Evolutionary conservation across 371 early-diverging fungal species (phyloP), one percentile per base, ranked within the genome.

Genomic region (Mucor velutinosus): DNA sequence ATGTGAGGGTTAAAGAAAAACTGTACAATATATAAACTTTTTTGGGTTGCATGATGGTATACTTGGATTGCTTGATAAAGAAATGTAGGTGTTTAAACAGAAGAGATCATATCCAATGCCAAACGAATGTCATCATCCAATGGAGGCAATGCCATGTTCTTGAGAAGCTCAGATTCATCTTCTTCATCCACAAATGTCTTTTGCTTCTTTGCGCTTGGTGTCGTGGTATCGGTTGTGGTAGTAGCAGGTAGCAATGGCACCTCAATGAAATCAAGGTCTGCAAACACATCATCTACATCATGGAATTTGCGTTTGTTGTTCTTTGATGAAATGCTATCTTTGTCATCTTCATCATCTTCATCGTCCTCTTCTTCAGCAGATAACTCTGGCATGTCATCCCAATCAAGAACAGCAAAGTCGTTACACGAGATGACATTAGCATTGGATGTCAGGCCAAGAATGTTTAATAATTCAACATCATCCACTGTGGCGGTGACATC

Each of bases 211-310:
- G 61, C 17, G 14, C 37, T 37, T 11, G 37, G 37, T 14, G 37
- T 14, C 1, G 37, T 60, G 37, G 14, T 37, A 37, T 60, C 43
- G 25, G 39, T 41, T 43, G 43, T 60, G 7, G 41, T 8, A 49
- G 61, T 47, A 15, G 29, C 23, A n/a, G 60, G 8, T 5, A 25
- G 4, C 12, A 51, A 51, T 8, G 74, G 56, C 3, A 74, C 77
- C 62, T 77, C 75, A 51, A 77, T 63, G 58, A 77, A 72, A 33
- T 77, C 77, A 33, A 74, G 59, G 17, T 74, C 61, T 33, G 65
- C 72, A 59, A 77, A 71, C 1, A 71, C 33, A 65, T 77, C 55
- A 14, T 57, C 64, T 21, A 58, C 57, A 12, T 74, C 74, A 27
- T 71, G 51, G 14, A 61, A 62, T 39, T 69, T 61, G 6, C 70